These are phyloP conservation scores for Ustilago hordei DNA, from an alignment of 1,284 basidiomycete genomes.

Conservation along the genomic window DNA sequence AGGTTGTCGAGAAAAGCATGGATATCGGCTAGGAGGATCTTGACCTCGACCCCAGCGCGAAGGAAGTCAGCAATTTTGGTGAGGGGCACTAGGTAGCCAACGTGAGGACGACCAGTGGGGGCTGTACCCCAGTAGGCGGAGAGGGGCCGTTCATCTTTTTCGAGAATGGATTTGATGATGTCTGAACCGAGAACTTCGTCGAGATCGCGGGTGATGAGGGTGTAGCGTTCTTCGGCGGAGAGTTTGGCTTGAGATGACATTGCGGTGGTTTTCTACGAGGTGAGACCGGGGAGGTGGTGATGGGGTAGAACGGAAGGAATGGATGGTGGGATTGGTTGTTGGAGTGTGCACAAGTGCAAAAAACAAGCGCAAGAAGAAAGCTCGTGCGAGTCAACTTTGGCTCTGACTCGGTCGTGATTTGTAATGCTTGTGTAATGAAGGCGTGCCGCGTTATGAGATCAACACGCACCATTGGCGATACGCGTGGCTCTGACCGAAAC, in stretches of 20 bases:
- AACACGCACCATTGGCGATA: neutral
- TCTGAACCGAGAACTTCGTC: slow-evolving; percentile 91
- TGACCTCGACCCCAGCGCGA: slow-evolving; percentile 90
- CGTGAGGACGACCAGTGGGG: slow-evolving; percentile 90
- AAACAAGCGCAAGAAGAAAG: slow-evolving; percentile 12
- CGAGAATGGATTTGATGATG: slow-evolving; percentile 82
- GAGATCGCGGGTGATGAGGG: slow-evolving; percentile 86
- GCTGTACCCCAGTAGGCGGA: slow-evolving; percentile 79
- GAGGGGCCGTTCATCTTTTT: slow-evolving; percentile 72
- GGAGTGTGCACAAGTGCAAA: neutral
- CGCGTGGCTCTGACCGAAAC: neutral
- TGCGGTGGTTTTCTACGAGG: slow-evolving; percentile 1
- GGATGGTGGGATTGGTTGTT: neutral
- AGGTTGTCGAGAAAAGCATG: slow-evolving; percentile 98
- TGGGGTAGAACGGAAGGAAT: neutral
- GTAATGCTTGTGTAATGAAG: slow-evolving; percentile 8
- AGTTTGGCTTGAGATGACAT: slow-evolving; percentile 48
- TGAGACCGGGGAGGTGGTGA: neutral
- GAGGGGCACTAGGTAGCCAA: slow-evolving; percentile 95
- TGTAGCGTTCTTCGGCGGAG: slow-evolving; percentile 77
- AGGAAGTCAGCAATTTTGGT: slow-evolving; percentile 98
- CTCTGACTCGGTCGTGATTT: slow-evolving; percentile 24
- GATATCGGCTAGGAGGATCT: slow-evolving; percentile 89
- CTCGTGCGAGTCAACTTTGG: neutral
- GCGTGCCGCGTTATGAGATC: neutral